Base-by-base conservation (phyloP, 345 rosid genomes). In the Camelina sativa region DNA sequence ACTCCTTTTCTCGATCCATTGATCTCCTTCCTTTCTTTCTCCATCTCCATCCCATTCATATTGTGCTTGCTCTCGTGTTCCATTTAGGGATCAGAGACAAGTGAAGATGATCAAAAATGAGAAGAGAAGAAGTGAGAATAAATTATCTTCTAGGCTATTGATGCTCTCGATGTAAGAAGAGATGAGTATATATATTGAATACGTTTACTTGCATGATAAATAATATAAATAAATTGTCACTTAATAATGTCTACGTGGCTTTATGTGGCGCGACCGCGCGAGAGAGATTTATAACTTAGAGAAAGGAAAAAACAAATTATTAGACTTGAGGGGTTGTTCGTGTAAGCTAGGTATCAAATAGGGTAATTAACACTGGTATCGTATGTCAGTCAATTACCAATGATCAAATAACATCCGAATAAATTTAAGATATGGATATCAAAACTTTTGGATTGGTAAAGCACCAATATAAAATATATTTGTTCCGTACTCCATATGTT, bases 21-120 rank as follows among this genome's bases (percentile, higher is more conserved):
- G 30, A 28, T 62, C 37, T 76, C 15, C 1, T 28, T 69, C 4
- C 40, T 69, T 10, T 71, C 30, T 10, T 22, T 60, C 71, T 80
- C 71, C 63, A 64, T 55, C 69, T 83, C 84, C 63, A 67, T 69
- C 30, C 65, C 79, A 8, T 63, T 71, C 58, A 68, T 41, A 17
- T 38, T 55, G 63, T 73, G 43, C 53, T 72, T 76, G 56, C 61
- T 17, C n/a, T 75, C 73, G 2, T 54, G 46, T 34, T 78, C 78
- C 74, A 73, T 73, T 43, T 16, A 11, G 11, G 28, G 15, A 58
- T 43, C 11, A 6, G 9, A 53, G 16, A 52, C 11, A 41, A 8
- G 47, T 53, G 25, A 54, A 55, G 59, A 60, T 12, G 2, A 3
- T 37, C n/a, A 6, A 52, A 37, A 52, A 35, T 12, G 15, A 22